A percentile compares a stretch with the other conserved stretches of the same genome.
Evolutionary conservation across 139 green algal species (phyloP).

Genomic region (Chlamydomonas schloesseri): DNA sequence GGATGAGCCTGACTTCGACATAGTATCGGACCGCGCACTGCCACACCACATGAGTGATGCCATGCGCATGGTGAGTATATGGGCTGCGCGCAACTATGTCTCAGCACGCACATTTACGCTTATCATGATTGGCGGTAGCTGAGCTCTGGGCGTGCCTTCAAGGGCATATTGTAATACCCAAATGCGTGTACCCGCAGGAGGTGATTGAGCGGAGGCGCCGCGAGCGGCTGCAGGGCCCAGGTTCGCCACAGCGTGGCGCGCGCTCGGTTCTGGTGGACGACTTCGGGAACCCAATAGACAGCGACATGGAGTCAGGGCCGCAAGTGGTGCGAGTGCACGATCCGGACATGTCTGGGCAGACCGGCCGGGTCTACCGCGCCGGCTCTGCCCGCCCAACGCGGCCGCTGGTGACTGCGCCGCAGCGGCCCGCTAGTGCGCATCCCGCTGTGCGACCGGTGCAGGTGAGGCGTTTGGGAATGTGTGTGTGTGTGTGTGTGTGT

Average conservation of each 20-base stretch:
- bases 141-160: too few relatives aligned
- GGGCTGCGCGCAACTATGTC: too few relatives aligned
- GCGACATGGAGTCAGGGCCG: not conserved
- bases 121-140: too few relatives aligned
- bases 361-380: not conserved
- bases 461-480: too few relatives aligned
- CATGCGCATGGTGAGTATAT: constrained; percentile 20
- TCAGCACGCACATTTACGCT: too few relatives aligned
- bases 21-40: not conserved
- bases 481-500: too few relatives aligned
- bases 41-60: constrained; percentile 33
- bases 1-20: not conserved
- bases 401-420: not conserved
- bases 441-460: not conserved
- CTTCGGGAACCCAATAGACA: not conserved
- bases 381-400: not conserved
- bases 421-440: not conserved
- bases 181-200: constrained; percentile 15
- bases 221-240: not conserved
- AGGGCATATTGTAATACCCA: too few relatives aligned
- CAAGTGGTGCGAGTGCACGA: constrained; percentile 39
- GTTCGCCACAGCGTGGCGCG: not conserved
- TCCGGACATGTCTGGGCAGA: not conserved
- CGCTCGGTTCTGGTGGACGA: constrained; percentile 4
- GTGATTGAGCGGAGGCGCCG: not conserved